These are phyloP conservation scores for Huntiella bhutanensis DNA, from an alignment of 2,329 filamentous ascomycete genomes.

Conservation along the genomic window DNA sequence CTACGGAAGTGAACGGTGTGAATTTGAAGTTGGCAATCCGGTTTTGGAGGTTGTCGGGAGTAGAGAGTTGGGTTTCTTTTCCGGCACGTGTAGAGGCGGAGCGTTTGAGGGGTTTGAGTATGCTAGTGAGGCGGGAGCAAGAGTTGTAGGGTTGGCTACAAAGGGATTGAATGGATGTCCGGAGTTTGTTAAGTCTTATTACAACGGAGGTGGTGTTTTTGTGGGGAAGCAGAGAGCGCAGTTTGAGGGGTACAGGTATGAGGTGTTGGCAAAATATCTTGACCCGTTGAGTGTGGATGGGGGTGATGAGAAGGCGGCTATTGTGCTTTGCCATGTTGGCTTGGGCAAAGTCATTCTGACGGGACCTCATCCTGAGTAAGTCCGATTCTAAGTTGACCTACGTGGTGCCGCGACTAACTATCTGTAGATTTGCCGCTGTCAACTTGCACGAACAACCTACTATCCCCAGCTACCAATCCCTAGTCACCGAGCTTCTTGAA, in stretches of 20 bases:
- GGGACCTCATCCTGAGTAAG: slow-evolving; percentile 78
- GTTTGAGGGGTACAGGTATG: slow-evolving; percentile 28
- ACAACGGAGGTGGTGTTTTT: slow-evolving; percentile 89
- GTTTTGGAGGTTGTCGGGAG: slow-evolving; percentile 66
- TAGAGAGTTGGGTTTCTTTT: slow-evolving; percentile 75
- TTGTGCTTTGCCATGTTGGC: slow-evolving; percentile 68
- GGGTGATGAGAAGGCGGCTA: slow-evolving; percentile 53
- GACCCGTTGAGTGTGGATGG: slow-evolving; percentile 59
- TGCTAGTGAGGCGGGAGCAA: slow-evolving; percentile 66
- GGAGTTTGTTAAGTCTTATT: slow-evolving; percentile 56
- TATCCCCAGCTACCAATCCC: slow-evolving; percentile 47
- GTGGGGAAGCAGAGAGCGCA: slow-evolving; percentile 42
- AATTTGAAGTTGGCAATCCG: slow-evolving; percentile 72
- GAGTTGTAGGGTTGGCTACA: slow-evolving; percentile 49
- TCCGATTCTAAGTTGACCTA: not conserved
- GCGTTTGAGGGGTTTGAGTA: slow-evolving; percentile 86
- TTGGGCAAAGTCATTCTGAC: slow-evolving; percentile 64
- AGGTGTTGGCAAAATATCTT: slow-evolving; percentile 65
- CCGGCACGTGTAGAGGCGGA: slow-evolving; percentile 65
- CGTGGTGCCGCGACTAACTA: slow-evolving; percentile 9
- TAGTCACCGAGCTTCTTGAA: slow-evolving; percentile 47
- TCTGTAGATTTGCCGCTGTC: slow-evolving; percentile 53
- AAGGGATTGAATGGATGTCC: slow-evolving; percentile 35
- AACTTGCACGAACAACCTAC: slow-evolving; percentile 54
- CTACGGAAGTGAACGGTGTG: slow-evolving; percentile 63